These are phyloP conservation scores for Dactylellina drechsleri DNA, from an alignment of 2,329 filamentous ascomycete species.

Conservation along the genomic window DNA sequence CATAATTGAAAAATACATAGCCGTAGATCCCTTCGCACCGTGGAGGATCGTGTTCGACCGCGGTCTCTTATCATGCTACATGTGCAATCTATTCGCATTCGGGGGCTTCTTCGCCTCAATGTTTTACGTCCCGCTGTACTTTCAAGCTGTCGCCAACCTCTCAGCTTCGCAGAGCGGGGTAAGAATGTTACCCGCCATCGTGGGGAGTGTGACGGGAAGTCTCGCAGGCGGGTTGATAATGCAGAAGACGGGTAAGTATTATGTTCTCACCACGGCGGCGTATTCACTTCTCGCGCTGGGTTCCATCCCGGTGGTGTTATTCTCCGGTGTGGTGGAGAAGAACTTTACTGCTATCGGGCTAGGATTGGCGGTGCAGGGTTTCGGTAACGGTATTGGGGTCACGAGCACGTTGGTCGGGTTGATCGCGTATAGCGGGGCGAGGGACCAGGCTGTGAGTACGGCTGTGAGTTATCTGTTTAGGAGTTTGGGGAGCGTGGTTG, in stretches of 20 bases:
- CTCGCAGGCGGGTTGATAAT: conserved; percentile 74
- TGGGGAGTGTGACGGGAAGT: conserved; percentile 72
- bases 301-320: conserved; percentile 67
- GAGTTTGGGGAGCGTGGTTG: conserved; percentile 73
- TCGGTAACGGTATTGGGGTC: conserved; percentile 71
- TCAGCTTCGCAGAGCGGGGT: conserved; percentile 73
- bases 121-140: conserved; percentile 82
- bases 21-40: conserved; percentile 77
- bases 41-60: conserved; percentile 76
- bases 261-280: conserved; percentile 71
- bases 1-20: conserved; percentile 74
- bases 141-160: conserved; percentile 75
- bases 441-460: conserved; percentile 78
- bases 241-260: conserved; percentile 76
- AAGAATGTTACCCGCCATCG: conserved; percentile 73
- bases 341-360: conserved; percentile 64
- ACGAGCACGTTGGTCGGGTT: conserved; percentile 78
- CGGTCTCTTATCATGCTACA: conserved; percentile 73
- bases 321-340: conserved; percentile 58
- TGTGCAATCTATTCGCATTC: conserved; percentile 77
- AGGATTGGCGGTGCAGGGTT: conserved; percentile 68
- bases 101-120: conserved; percentile 70
- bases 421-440: conserved; percentile 73
- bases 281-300: conserved; percentile 69
- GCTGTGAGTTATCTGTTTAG: conserved; percentile 85